Evolutionary conservation across 192 early-diverging fungal species (phyloP), one percentile per base, ranked within the genome.

Genomic region (Coemansia sp.): DNA sequence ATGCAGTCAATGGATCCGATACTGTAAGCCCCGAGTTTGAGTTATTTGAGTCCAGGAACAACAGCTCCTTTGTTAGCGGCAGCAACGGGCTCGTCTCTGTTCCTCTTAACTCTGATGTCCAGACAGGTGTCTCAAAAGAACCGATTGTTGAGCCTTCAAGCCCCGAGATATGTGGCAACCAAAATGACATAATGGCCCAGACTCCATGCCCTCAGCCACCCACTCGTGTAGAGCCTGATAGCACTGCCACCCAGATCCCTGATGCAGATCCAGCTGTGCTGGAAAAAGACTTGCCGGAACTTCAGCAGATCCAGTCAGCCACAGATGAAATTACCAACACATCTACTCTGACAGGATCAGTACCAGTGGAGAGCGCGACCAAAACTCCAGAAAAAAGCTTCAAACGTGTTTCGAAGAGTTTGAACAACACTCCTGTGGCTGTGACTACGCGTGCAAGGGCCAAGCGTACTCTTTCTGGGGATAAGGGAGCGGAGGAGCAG

Each of bases 11-110:
- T 13, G 39, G 45, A 5, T 37, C 43, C n/a, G 55, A 65, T 8
- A 49, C 49, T 21, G 21, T 47, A 41, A 68, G 72, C 51, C 66
- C 65, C 4, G 72, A 73, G 41, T 46, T 68, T 4, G 40, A 41
- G 51, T 55, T 62, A 37, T 59, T 16, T 58, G 16, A 5, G 0
- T 3, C 36, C 36, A 37, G 56, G 12, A 41, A 52, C 6, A 12
- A 52, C 21, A 22, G 3, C 49, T 22, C 21, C 6, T 3, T 52
- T 19, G 21, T 1, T 21, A 21, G 49, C 19, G 21, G 21, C n/a
- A 52, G 21, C 6, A 10, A 7, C 6, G 6, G 6, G 10, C 21
- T 8, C 26, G 49, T 22, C 26, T 5, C 21, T n/a, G n/a, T n/a
- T n/a, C n/a, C n/a, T n/a, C n/a, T n/a, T n/a, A n/a, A n/a, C n/a